Evolutionary conservation across 2,329 filamentous ascomycete genomes (phyloP).

Genomic region (Nemania diffusa): DNA sequence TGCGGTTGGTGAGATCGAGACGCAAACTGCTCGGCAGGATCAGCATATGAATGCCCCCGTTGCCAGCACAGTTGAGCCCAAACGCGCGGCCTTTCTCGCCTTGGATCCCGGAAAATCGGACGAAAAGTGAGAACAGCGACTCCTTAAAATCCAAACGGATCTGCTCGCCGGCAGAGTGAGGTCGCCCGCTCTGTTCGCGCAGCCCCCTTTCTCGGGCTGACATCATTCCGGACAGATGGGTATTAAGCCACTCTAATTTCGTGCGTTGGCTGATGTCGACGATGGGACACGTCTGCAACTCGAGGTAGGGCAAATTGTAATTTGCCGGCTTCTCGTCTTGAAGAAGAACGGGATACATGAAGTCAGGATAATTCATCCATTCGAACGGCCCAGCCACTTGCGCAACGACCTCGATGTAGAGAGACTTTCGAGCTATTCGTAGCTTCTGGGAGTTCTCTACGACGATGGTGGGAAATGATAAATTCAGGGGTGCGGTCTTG

Average conservation of each 20-base stretch:
- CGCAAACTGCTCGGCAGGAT: constrained; percentile 56
- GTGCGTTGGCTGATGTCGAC: constrained; percentile 15
- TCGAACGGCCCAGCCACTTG: constrained; percentile 40
- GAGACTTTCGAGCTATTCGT: constrained; percentile 56
- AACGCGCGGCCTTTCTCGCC: constrained; percentile 57
- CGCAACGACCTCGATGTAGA: constrained; percentile 57
- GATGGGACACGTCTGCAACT: constrained; percentile 23
- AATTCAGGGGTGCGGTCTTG: constrained; percentile 41
- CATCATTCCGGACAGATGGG: constrained; percentile 28
- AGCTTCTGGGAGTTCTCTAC: constrained; percentile 48
- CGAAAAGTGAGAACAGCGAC: constrained; percentile 58
- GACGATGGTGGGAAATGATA: constrained; percentile 56
- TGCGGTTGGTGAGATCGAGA: constrained; percentile 55
- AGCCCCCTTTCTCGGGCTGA: constrained; percentile 30
- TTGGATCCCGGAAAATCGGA: constrained; percentile 56
- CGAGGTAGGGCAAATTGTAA: constrained; percentile 37
- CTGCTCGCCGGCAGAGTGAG: constrained; percentile 41
- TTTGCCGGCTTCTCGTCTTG: constrained; percentile 6
- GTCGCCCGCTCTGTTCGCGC: neutral
- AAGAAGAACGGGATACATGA: constrained; percentile 31
- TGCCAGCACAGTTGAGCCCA: constrained; percentile 50
- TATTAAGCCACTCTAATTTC: constrained; percentile 12
- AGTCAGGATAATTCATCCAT: constrained; percentile 10
- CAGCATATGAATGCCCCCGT: constrained; percentile 43
- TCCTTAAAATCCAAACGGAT: constrained; percentile 59